Percentiles rank a stretch among this genome's conserved stretches.
phyloP scores from a whole-genome alignment of 2,329 filamentous ascomycete species.

The Fusarium sp. region DNA sequence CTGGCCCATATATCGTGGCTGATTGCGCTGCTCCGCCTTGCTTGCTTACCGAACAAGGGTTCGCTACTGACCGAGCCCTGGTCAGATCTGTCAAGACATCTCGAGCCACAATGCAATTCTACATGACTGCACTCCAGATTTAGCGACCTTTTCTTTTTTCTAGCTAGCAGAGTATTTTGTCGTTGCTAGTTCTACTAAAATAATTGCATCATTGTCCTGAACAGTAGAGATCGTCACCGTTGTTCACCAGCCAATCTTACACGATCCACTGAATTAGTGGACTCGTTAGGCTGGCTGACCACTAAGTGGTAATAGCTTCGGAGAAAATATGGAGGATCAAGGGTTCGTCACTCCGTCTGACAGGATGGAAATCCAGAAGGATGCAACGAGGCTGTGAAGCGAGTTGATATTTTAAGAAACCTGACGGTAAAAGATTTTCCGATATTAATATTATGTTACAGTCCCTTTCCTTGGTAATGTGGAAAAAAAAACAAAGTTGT shows the following conservation, averaged over 20 bases:
- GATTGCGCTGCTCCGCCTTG: not conserved
- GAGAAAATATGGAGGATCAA: not conserved
- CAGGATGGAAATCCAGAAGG: not conserved
- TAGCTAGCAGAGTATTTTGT: no score
- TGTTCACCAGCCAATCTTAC: not conserved
- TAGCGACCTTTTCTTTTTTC: no score
- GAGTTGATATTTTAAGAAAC: not conserved
- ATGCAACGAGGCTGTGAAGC: not conserved
- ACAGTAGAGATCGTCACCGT: not conserved
- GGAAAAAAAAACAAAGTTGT: not conserved
- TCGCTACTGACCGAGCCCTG: not conserved
- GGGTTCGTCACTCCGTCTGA: not conserved
- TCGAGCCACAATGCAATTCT: not conserved
- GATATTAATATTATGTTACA: not conserved
- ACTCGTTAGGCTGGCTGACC: not conserved
- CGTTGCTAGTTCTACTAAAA: not conserved
- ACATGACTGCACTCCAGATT: no score
- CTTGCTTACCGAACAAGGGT: not conserved
- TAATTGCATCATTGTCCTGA: not conserved
- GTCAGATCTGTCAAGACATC: not conserved
- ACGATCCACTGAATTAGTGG: not conserved
- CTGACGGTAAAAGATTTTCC: not conserved
- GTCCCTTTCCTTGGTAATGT: not conserved
- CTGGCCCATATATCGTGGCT: slow-evolving; percentile 3
- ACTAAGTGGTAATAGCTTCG: not conserved